Evolutionary conservation across 768 basidiomycete genomes (phyloP).

Genomic region (Pleurotus cornucopiae): DNA sequence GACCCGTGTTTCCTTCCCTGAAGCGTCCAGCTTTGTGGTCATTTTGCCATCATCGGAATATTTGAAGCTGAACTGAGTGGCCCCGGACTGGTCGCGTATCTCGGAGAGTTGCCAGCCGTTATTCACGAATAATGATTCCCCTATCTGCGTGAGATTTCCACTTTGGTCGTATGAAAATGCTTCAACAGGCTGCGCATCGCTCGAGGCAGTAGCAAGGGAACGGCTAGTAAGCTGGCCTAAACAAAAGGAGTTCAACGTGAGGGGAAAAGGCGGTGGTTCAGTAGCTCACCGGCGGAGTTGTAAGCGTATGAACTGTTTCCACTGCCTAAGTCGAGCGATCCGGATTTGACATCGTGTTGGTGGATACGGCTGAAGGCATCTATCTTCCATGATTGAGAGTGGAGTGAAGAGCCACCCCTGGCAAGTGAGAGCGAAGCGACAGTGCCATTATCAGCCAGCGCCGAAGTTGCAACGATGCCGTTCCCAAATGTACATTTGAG

Average conservation of each 20-base stretch:
- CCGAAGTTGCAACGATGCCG: not conserved
- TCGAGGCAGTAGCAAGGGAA: not conserved
- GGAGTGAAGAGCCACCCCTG: not conserved
- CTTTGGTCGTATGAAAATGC: constrained; percentile 7
- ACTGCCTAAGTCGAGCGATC: not conserved
- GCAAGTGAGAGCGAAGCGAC: not conserved
- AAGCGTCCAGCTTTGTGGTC: constrained; percentile 3
- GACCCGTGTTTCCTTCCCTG: not conserved
- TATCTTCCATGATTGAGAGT: not conserved
- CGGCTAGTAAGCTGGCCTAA: constrained; percentile 1
- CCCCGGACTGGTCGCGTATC: not conserved
- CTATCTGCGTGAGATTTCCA: constrained; percentile 10
- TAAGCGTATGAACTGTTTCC: not conserved
- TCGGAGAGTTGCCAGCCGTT: constrained; percentile 11
- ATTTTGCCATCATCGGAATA: constrained; percentile 4
- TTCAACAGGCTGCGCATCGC: not conserved
- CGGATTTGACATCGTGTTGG: not conserved
- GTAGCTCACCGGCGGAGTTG: not conserved
- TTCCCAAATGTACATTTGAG: constrained; percentile 1
- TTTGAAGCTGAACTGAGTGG: constrained; percentile 3
- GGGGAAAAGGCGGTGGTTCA: no score
- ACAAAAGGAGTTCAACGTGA: not conserved
- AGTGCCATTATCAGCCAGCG: not conserved
- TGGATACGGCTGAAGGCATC: constrained; percentile 5
- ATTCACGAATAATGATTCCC: constrained; percentile 7